A percentile compares a stretch with the other conserved stretches of the same genome.
These are phyloP conservation scores for Lavandula angustifolia DNA, from an alignment of 257 asterid genomes.

Conservation along the genomic window DNA sequence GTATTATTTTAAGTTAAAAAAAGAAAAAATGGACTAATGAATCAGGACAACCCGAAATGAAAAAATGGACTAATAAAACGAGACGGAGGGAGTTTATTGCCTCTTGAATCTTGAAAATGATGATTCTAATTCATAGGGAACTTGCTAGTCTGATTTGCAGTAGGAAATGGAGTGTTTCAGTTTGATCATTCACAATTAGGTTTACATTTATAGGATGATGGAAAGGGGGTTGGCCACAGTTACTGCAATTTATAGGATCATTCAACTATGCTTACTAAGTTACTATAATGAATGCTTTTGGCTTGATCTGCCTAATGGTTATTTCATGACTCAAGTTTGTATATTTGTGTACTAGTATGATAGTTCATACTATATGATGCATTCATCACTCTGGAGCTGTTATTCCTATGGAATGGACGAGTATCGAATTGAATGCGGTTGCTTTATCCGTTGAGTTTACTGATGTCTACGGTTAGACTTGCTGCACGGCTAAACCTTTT, in stretches of 20 bases:
- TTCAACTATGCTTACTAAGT: neutral
- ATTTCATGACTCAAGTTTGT: neutral
- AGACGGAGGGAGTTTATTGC: no score
- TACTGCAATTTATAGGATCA: neutral
- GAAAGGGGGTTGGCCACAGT: neutral
- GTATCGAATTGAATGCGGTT: neutral
- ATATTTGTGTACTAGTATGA: neutral
- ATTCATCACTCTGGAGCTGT: neutral
- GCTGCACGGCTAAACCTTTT: neutral
- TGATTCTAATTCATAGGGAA: neutral
- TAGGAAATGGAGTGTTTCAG: neutral
- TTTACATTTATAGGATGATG: neutral
- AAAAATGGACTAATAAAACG: no score
- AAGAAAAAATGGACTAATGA: no score
- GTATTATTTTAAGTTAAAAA: no score
- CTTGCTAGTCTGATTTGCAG: neutral
- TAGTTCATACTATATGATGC: neutral
- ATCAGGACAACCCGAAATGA: no score
- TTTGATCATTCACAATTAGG: neutral
- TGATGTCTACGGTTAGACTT: conserved; percentile 1
- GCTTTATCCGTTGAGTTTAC: neutral
- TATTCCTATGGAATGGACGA: neutral
- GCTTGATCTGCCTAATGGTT: neutral
- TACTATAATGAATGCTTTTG: neutral
- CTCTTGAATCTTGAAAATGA: no score